These are phyloP conservation scores for Penicillium hordei DNA, from an alignment of 2,329 filamentous ascomycete genomes.

Conservation along the genomic window DNA sequence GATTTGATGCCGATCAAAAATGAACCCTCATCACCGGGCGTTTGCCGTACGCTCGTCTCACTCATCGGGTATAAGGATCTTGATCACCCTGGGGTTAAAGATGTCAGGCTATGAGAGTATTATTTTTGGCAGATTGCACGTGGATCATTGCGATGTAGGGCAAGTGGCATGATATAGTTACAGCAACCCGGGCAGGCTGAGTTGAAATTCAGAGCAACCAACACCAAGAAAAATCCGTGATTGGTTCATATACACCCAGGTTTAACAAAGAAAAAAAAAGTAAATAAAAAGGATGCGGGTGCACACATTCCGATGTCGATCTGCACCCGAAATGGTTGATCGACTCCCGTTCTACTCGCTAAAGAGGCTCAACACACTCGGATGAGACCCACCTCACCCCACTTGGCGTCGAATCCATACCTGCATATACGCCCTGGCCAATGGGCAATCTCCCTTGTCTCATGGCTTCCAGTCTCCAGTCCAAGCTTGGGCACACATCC, in stretches of 20 bases:
- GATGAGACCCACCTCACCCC: neutral
- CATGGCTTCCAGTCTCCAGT: neutral
- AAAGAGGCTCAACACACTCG: slow-evolving; percentile 1
- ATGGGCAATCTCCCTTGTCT: neutral
- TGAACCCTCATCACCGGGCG: neutral
- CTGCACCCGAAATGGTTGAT: neutral
- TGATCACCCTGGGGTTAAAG: neutral
- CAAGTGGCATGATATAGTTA: neutral
- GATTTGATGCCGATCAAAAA: slow-evolving; percentile 3
- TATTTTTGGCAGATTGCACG: slow-evolving; percentile 8
- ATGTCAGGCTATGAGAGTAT: neutral
- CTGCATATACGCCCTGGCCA: slow-evolving; percentile 2
- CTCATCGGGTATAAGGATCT: neutral
- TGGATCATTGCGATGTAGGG: neutral
- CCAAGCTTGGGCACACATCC: neutral
- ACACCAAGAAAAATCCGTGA: neutral
- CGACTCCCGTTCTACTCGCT: neutral
- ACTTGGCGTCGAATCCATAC: neutral
- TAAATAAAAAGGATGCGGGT: neutral
- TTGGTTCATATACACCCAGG: neutral
- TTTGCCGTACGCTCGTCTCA: neutral
- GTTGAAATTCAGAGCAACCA: neutral
- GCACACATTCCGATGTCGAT: neutral
- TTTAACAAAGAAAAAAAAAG: no score
- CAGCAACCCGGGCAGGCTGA: neutral